Percentiles rank a stretch among this genome's conserved stretches.
Evolutionary conservation across 2,329 filamentous ascomycete genomes (phyloP).

Genomic region (Aureobasidium melanogenum): DNA sequence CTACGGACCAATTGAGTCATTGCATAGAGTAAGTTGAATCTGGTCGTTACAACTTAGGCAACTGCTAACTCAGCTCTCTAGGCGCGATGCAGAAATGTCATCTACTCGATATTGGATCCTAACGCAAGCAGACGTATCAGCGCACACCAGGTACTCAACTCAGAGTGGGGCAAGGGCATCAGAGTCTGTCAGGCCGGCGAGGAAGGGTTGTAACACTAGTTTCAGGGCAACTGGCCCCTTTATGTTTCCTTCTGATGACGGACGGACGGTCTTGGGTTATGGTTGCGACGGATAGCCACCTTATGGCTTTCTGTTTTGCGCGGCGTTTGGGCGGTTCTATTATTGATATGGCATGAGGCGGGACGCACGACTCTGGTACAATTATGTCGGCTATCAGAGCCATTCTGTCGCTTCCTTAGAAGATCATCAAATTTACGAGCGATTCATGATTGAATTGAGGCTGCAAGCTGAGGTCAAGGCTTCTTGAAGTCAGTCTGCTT

Average conservation of each 20-base stretch:
- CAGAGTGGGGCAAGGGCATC: slow-evolving; percentile 97
- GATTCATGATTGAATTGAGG: neutral
- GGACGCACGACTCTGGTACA: slow-evolving; percentile 8
- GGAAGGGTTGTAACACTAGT: slow-evolving; percentile 65
- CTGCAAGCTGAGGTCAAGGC: neutral
- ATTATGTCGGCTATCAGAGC: slow-evolving; percentile 3
- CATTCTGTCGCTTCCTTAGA: slow-evolving; percentile 12
- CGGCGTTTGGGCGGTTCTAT: slow-evolving; percentile 8
- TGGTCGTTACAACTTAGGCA: neutral
- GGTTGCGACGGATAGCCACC: neutral
- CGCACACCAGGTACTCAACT: slow-evolving; percentile 92
- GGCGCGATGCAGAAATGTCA: slow-evolving; percentile 96
- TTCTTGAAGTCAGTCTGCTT: neutral
- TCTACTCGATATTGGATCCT: slow-evolving; percentile 95
- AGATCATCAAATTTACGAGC: slow-evolving; percentile 5
- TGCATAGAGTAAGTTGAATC: slow-evolving; percentile 69
- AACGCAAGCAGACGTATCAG: slow-evolving; percentile 89
- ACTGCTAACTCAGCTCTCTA: slow-evolving; percentile 31
- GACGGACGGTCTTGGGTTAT: neutral
- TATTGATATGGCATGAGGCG: neutral
- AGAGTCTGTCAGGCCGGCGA: slow-evolving; percentile 94
- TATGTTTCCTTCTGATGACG: neutral
- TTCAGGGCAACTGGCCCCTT: neutral
- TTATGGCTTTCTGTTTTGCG: slow-evolving; percentile 7
- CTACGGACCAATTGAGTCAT: slow-evolving; percentile 89